Base-by-base conservation (phyloP, 2,329 filamentous ascomycete genomes). In the Monilinia fructigena region DNA sequence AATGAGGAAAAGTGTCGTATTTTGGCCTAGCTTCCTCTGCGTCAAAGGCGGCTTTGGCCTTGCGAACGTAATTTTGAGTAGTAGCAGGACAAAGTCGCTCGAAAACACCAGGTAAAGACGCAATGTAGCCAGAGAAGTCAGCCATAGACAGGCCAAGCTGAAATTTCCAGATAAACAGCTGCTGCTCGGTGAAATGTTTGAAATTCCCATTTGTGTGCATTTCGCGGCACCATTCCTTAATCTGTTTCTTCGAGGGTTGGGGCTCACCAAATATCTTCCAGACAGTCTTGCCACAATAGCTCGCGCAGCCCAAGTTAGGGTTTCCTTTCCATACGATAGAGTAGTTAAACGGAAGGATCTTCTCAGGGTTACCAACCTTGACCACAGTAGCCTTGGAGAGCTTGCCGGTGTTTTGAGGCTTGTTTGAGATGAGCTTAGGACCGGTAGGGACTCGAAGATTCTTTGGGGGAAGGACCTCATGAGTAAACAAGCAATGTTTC, bases 121-220 rank as follows among this genome's bases (percentile, higher is more conserved):
- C 56, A 12, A 59, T 35, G 28, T 35, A 18, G 20, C 10, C 47
- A 6, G 31, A 38, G 35, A 48, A 59, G 11, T 59, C 56, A 12
- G n/a, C 56, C 10, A 2, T 5, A 16, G 40, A 42, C 40, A 42
- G 12, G 12, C 14, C 12, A 42, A 42, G 40, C 40, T 42, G 40
- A 42, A 16, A 2, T 16, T 16, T 42, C 40, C 40, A 42, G 12
- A 16, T 42, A 42, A 5, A 42, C 6, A 42, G 40, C 12, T 42
- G 2, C 1, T 42, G 2, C 40, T 16, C 16, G 7, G 3, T 26
- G 53, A 64, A 64, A 47, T 64, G 20, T 3, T 48, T 38, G 10
- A 64, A 58, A 35, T 58, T 48, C 14, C 62, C 40, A 47, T 50
- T 38, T 11, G 16, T 23, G n/a, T 23, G 26, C 62, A 64, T 64